A percentile compares a stretch with the other conserved stretches of the same genome.
These are phyloP conservation scores for Pulveroboletus frians DNA, from an alignment of 768 basidiomycete genomes.

Conservation along the genomic window DNA sequence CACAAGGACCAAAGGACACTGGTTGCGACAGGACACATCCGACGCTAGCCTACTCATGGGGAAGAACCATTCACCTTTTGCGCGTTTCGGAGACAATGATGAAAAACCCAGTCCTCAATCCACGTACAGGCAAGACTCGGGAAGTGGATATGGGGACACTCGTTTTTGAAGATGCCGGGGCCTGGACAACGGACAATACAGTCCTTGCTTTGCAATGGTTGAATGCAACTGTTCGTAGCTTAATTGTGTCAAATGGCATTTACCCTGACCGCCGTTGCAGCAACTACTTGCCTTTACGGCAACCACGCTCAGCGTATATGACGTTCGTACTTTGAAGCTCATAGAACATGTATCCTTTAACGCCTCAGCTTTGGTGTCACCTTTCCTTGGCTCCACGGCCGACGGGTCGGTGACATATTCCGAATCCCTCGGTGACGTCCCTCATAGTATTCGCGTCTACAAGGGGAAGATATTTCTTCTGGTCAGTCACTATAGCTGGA, in stretches of 20 bases:
- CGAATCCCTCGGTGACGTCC: constrained; percentile 49
- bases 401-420: constrained; percentile 44
- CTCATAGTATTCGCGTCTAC: constrained; percentile 73
- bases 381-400: constrained; percentile 42
- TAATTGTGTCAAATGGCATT: constrained; percentile 7
- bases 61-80: constrained; percentile 57
- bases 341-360: constrained; percentile 63
- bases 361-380: constrained; percentile 50
- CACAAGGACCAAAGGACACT: constrained; percentile 21
- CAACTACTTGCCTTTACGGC: constrained; percentile 65
- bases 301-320: constrained; percentile 61
- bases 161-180: constrained; percentile 53
- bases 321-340: constrained; percentile 48
- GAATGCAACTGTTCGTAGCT: constrained; percentile 72
- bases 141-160: constrained; percentile 62
- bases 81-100: constrained; percentile 57
- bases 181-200: constrained; percentile 56
- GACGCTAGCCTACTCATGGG: constrained; percentile 84
- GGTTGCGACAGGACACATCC: constrained; percentile 42
- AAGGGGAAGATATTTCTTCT: constrained; percentile 89
- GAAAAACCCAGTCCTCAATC: constrained; percentile 44
- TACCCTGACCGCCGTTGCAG: constrained; percentile 33
- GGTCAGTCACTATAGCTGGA: constrained; percentile 42
- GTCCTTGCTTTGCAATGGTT: constrained; percentile 83
- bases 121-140: constrained; percentile 55